Conservation (phyloP, 148 eudicot genomes). For the Vaccinium darrowii region DNA sequence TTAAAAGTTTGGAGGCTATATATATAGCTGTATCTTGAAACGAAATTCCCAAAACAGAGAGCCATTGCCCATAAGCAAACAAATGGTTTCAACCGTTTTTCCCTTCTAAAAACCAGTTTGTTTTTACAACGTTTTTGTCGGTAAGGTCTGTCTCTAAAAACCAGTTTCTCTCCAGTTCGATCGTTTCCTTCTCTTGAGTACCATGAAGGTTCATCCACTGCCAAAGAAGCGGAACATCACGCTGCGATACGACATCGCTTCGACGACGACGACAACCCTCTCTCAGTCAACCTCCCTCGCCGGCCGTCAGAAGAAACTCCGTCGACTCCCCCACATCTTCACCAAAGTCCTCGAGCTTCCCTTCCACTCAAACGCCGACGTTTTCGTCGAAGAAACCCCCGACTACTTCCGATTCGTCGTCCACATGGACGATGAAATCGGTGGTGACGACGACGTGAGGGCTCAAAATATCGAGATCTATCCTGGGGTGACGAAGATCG, state of each 20-base stretch:
- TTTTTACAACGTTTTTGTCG: too few relatives aligned
- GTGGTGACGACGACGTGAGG: slow-evolving; percentile 37
- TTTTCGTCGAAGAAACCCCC: slow-evolving; percentile 57
- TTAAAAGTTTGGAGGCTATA: too few relatives aligned
- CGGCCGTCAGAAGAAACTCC: slow-evolving; percentile 62
- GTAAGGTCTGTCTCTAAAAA: too few relatives aligned
- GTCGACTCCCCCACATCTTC: slow-evolving; percentile 83
- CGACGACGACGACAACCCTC: too few relatives aligned
- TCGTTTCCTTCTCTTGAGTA: not conserved
- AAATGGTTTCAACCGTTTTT: too few relatives aligned
- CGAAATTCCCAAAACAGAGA: too few relatives aligned
- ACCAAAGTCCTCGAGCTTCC: slow-evolving; percentile 85
- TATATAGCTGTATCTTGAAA: too few relatives aligned
- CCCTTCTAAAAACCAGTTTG: too few relatives aligned
- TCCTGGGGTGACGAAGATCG: slow-evolving; percentile 80
- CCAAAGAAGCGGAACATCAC: slow-evolving; percentile 53
- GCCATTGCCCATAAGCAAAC: too few relatives aligned
- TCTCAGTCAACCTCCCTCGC: slow-evolving; percentile 6
- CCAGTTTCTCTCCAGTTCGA: too few relatives aligned
- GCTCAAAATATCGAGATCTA: slow-evolving; percentile 60
- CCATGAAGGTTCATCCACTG: slow-evolving; percentile 64
- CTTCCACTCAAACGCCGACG: slow-evolving; percentile 71
- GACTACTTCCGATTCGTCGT: slow-evolving; percentile 56
- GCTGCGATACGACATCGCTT: slow-evolving; percentile 39
- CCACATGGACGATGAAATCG: slow-evolving; percentile 35